Evolutionary conservation across 345 rosid species (phyloP), one percentile per base, ranked within the genome.

Genomic region (Psidium guajava): DNA sequence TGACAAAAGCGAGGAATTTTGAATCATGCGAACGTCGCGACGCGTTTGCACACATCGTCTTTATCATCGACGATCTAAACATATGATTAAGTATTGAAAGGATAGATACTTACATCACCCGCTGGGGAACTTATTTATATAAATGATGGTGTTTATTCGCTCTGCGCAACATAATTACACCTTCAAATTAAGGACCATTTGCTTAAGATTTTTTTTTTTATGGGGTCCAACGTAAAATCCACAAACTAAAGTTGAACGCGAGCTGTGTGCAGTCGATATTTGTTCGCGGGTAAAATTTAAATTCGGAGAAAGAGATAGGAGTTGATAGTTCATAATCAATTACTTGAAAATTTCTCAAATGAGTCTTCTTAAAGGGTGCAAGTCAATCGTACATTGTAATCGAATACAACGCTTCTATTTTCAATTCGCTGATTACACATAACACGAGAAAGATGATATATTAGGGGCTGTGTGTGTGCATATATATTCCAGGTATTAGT

Each of bases 141-240:
- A 56, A 22, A 24, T 22, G n/a, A 22, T 24, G 27, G 13, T 56
- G 13, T 56, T 24, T 56, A 9, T 56, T 8, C 12, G n/a, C 27
- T 11, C 59, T 8, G 27, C 1, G 9, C 13, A 1, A 55, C n/a
- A 2, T 18, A 54, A 20, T 20, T 22, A 7, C 24, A 11, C 59
- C 12, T 22, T 24, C 27, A 9, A 56, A 22, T 22, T 56, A 22
- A 56, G 11, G 27, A 9, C 27, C 5, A 1, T 22, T 9, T 56
- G 13, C 24, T 56, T 9, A 56, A 10, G 13, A 8, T 22, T 10
- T 24, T 9, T 14, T 51, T 24, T 22, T 56, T 22, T 1, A 7
- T 20, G n/a, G 27, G 2, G 21, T 59, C 21, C 40, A 12, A 18
- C 0, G 0, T 0, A 6, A 36, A 6, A 9, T 3, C 7, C 25